Base-by-base conservation (phyloP, 139 green algal species). In the Haematococcus lacustris region DNA sequence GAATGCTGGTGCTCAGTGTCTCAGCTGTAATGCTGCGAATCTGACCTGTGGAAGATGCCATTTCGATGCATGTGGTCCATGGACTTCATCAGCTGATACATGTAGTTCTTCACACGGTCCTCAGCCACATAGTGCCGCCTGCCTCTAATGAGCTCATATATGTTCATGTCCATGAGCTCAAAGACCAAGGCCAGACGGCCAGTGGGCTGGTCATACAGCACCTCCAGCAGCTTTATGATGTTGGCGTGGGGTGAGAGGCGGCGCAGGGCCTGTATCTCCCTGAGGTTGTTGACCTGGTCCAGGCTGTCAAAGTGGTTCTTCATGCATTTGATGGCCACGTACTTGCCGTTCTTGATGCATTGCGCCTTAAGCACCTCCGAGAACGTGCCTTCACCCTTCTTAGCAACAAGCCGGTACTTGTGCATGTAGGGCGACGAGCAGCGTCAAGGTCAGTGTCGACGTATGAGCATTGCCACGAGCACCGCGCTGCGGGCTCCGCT, bases 1-100 rank as follows among this genome's bases (percentile, higher is more conserved):
- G n/a, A n/a, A n/a, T n/a, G n/a, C n/a, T n/a, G n/a, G n/a, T n/a
- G n/a, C n/a, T n/a, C n/a, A n/a, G n/a, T n/a, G n/a, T n/a, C n/a
- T n/a, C n/a, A n/a, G n/a, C n/a, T n/a, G n/a, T n/a, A n/a, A n/a
- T n/a, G n/a, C n/a, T n/a, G n/a, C n/a, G n/a, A n/a, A n/a, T n/a
- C n/a, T n/a, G n/a, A n/a, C n/a, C 88, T 78, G 80, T 94, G 89
- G 70, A 94, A 94, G 77, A 94, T 92, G 63, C 89, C 89, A 73
- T 93, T 91, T 28, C 85, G 75, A 73, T 96, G 90, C 90, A 96
- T 93, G 80, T 96, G 90, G 70, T 96, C 90, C 85, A 96, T 92
- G 7, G 83, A 47, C 68, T 93, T 92, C 76, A 96, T 89, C 23
- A 96, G 87, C 82, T 96, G 90, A 71, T 90, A 96, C 86, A 94